Percentiles rank a stretch among this genome's conserved stretches.
Evolutionary conservation across 345 rosid species (phyloP).

Genomic region (Eucalyptus decipiens): DNA sequence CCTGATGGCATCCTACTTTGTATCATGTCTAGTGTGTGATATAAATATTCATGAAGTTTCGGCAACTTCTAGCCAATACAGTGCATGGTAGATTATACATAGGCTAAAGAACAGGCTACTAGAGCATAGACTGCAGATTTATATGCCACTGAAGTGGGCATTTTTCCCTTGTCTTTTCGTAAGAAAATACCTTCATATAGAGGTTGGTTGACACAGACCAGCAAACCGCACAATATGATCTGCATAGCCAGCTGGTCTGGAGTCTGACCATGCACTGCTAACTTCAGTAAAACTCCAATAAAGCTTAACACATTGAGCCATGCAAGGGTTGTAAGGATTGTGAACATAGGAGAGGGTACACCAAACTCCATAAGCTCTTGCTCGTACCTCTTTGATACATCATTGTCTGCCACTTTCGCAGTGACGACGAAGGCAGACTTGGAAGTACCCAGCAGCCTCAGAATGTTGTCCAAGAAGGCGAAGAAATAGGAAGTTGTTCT

Average conservation of each 20-base stretch:
- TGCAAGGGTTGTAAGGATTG: conserved; percentile 23
- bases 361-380: conserved; percentile 26
- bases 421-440: conserved; percentile 21
- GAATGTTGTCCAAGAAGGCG: conserved; percentile 12
- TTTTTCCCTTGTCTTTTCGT: conserved; percentile 21
- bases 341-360: conserved; percentile 26
- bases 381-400: conserved; percentile 6
- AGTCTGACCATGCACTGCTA: not conserved
- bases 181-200: conserved; percentile 15
- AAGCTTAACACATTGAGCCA: conserved; percentile 21
- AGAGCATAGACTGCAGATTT: conserved; percentile 7
- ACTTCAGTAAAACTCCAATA: not conserved
- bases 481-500: conserved; percentile 32
- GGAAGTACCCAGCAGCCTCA: conserved; percentile 7
- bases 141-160: conserved; percentile 12
- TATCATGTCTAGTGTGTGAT: not conserved
- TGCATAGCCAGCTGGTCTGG: conserved; percentile 11
- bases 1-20: not conserved
- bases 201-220: conserved; percentile 25
- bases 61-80: not conserved
- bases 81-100: not conserved
- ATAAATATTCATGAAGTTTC: not conserved
- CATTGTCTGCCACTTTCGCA: conserved; percentile 15
- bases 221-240: conserved; percentile 8
- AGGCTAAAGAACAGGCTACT: conserved; percentile 4